Evolutionary conservation across 2,329 filamentous ascomycete genomes (phyloP).

Genomic region (Cercospora brassicicola): DNA sequence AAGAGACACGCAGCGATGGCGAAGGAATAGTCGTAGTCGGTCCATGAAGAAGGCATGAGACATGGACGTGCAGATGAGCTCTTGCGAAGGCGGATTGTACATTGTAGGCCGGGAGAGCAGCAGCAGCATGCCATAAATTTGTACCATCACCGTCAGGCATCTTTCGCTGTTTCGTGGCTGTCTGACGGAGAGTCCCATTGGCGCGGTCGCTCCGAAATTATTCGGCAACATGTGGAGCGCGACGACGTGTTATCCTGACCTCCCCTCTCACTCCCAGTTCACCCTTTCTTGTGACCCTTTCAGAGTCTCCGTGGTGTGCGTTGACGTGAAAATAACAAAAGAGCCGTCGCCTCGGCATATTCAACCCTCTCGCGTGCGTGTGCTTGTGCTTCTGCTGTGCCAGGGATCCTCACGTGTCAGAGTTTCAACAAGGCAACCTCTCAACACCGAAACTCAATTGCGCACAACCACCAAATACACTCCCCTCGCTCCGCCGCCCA

Average conservation of each 20-base stretch:
- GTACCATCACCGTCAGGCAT: conserved; percentile 33
- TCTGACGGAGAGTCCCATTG: neutral
- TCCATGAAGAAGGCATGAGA: neutral
- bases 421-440: conserved; percentile 3
- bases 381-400: neutral
- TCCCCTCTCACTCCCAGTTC: neutral
- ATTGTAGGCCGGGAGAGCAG: conserved; percentile 31
- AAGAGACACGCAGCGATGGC: neutral
- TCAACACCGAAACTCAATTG: conserved; percentile 13
- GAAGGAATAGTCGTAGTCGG: neutral
- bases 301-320: neutral
- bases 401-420: conserved; percentile 14
- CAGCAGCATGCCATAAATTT: conserved; percentile 31
- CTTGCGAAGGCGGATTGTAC: conserved; percentile 29
- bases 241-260: neutral
- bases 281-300: neutral
- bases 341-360: conserved; percentile 3
- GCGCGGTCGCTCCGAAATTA: conserved; percentile 1
- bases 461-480: conserved; percentile 6
- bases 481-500: neutral
- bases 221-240: neutral
- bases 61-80: neutral
- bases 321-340: neutral
- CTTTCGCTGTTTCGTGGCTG: neutral
- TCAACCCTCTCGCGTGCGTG: neutral